phyloP scores from a whole-genome alignment of 2,329 filamentous ascomycete species.

The Mariannaea elegans region DNA sequence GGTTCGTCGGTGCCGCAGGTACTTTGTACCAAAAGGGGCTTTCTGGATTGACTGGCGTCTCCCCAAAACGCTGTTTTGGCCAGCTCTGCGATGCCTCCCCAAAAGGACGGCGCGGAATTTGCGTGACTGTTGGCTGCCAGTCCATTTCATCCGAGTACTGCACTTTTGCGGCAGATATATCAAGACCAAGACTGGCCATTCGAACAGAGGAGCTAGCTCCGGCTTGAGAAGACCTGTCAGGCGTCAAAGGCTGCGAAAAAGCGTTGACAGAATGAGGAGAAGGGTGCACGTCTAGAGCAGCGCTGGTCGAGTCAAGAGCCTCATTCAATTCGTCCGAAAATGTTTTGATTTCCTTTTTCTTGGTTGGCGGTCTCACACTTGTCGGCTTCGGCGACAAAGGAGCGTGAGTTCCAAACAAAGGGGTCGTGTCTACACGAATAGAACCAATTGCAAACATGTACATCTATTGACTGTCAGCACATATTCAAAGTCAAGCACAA shows the following conservation, averaged over 20 bases:
- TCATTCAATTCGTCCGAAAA: slow-evolving; percentile 53
- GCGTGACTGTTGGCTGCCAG: slow-evolving; percentile 70
- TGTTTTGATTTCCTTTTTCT: slow-evolving; percentile 48
- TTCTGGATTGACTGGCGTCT: slow-evolving; percentile 54
- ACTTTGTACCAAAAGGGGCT: slow-evolving; percentile 75
- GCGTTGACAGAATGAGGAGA: slow-evolving; percentile 27
- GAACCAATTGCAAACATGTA: slow-evolving; percentile 54
- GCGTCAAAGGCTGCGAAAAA: slow-evolving; percentile 28
- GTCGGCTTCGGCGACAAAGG: slow-evolving; percentile 35
- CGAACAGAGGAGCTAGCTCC: slow-evolving; percentile 14
- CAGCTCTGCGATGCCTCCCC: slow-evolving; percentile 52
- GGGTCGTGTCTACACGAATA: slow-evolving; percentile 66
- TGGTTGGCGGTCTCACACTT: slow-evolving; percentile 29
- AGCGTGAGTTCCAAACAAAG: slow-evolving; percentile 54
- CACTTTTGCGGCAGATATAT: slow-evolving; percentile 25
- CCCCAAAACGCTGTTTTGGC: slow-evolving; percentile 55
- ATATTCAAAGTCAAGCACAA: neutral
- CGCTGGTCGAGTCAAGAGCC: slow-evolving; percentile 41
- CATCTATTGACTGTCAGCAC: slow-evolving; percentile 49
- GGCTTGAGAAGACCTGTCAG: slow-evolving; percentile 22
- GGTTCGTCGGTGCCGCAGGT: slow-evolving; percentile 73
- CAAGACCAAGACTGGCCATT: slow-evolving; percentile 27
- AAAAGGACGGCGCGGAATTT: slow-evolving; percentile 60
- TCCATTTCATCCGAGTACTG: slow-evolving; percentile 73
- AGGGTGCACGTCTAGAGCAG: slow-evolving; percentile 18